Base-by-base conservation (phyloP, 2,329 filamentous ascomycete species). In the Metarhizium robertsii region DNA sequence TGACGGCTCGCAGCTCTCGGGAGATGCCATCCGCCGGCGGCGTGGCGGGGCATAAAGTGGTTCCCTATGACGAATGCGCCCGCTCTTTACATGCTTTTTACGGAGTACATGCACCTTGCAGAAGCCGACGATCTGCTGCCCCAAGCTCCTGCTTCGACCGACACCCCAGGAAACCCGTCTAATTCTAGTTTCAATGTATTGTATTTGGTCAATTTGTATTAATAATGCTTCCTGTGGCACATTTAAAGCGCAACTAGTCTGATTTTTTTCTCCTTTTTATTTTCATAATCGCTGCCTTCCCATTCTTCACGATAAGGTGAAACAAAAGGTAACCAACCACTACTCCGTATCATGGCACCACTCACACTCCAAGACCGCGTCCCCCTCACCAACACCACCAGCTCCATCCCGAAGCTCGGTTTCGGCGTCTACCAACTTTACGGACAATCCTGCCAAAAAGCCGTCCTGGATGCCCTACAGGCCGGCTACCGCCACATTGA, bases 401-500 rank as follows among this genome's bases (percentile, higher is more conserved):
- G 25, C 10, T 56, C 56, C 14, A 85, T 90, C 18, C 87, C 87
- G 29, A 77, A 76, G 32, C 76, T 90, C 10, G 87, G 86, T 13
- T 88, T 90, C 63, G 87, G 87, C 52, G 85, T 89, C 57, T 90
- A 87, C 70, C 79, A 78, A 57, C 82, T 84, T 6, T 75, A 75
- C 2, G 66, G 73, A 42, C 65, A 77, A 46, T 73, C 75, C 58
- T 87, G 84, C 67, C 73, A 77, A 10, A 66, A 75, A 38, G 85
- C 85, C 1, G 83, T 80, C 60, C 71, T 81, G 3, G 73, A 74
- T 48, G 87, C 84, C 1, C 70, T 87, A 53, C 70, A 75, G 42
- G 68, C 69, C 8, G 82, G 83, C 34, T 86, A 86, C 65, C 77
- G 81, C 40, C 82, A 86, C 64, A 79, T 87, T 54, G 84, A 87